Base-by-base conservation (phyloP, 495 filamentous ascomycete genomes). In the Cercophora scortea region DNA sequence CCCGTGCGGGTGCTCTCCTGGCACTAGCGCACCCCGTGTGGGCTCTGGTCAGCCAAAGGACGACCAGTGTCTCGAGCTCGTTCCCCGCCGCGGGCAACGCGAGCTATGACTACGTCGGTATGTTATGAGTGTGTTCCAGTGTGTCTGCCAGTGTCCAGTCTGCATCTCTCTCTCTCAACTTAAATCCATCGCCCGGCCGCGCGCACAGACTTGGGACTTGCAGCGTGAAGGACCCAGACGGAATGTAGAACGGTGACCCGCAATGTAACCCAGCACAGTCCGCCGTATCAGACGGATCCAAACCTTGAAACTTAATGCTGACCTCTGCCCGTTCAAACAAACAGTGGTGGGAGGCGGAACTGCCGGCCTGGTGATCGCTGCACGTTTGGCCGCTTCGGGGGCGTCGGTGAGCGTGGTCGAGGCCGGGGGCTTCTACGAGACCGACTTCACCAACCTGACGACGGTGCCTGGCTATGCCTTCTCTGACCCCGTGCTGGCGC, bases 381-480 rank as follows among this genome's bases (percentile, higher is more conserved):
- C 67, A 1, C 66, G 81, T 10, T 62, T 83, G 4, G 71, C 75
- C 3, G 71, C 71, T 0, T 49, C 62, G n/a, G 47, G 57, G 1
- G 39, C 41, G 2, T 60, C 55, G 2, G 69, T 71, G 12, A 67
- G 60, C 13, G 61, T 84, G 6, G 61, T 85, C 12, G 82, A 85
- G 63, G 80, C 81, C 4, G 81, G 82, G 9, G 71, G 70, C 0
- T 68, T 74, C 49, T 84, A 83, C 50, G 73, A 84, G 56, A 40
- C 68, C 6, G 68, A 73, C 58, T 64, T 71, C 58, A 59, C 76
- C 47, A 65, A 80, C 49, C 61, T 46, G 10, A 69, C 55, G 49
- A 52, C 61, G 18, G 63, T 84, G 6, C 80, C 76, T 4, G 60
- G 43, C 4, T 67, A 63, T 33, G 55, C 44, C 12, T 54, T 58